phyloP scores from a whole-genome alignment of 345 rosid genomes.

The Euphorbia tirucalli region DNA sequence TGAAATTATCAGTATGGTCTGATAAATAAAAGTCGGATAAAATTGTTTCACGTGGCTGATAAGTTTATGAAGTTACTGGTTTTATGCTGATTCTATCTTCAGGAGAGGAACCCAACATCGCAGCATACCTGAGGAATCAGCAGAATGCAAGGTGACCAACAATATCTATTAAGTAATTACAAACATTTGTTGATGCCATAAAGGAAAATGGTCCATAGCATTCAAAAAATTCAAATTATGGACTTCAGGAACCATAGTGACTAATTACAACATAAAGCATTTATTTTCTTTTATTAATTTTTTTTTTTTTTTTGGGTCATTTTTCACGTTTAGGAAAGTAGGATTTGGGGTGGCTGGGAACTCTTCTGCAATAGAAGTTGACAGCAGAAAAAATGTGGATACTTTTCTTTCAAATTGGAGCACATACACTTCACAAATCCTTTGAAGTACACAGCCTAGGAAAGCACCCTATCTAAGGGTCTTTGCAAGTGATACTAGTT shows the following conservation, averaged over 20 bases:
- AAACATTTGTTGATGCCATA: background rate
- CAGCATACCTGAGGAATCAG: slow-evolving; percentile 62
- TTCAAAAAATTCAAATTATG: background rate
- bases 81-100: slow-evolving; percentile 43
- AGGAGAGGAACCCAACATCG: slow-evolving; percentile 72
- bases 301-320: background rate
- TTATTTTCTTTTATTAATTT: background rate
- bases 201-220: background rate
- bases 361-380: background rate
- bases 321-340: too few species aligned
- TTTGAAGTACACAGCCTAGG: too few species aligned
- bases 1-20: background rate
- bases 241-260: background rate
- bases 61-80: slow-evolving; percentile 46
- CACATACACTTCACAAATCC: background rate
- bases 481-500: background rate
- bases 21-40: background rate
- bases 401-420: too few species aligned
- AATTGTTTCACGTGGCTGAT: background rate
- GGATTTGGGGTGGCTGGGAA: too few species aligned
- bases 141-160: slow-evolving; percentile 14
- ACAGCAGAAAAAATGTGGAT: too few species aligned
- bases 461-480: background rate
- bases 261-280: background rate
- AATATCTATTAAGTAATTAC: background rate